Evolutionary conservation across 768 basidiomycete genomes (phyloP).

Genomic region (Kwoniella mangroviensis): DNA sequence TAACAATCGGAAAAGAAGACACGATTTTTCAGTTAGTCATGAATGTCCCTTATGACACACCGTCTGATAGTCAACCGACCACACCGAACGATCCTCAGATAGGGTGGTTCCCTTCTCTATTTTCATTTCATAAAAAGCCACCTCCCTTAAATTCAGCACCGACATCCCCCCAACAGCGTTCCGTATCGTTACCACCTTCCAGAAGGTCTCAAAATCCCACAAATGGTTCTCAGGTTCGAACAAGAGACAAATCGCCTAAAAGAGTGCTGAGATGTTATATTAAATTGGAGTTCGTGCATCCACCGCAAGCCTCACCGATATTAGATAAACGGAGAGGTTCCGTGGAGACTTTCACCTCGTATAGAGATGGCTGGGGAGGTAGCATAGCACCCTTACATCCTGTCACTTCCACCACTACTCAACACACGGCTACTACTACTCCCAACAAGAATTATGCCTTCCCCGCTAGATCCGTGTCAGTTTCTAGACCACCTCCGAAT

Average conservation of each 20-base stretch:
- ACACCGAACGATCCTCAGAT: conserved; percentile 3
- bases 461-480: conserved; percentile 16
- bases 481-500: neutral
- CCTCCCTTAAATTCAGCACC: conserved; percentile 10
- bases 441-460: conserved; percentile 14
- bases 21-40: conserved; percentile 26
- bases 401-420: neutral
- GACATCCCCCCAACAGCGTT: conserved; percentile 12
- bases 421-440: neutral
- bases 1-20: neutral
- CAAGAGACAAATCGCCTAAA: conserved; percentile 12
- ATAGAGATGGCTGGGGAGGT: conserved; percentile 9
- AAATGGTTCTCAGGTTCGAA: neutral
- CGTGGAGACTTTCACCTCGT: conserved; percentile 12
- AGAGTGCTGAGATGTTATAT: conserved; percentile 34
- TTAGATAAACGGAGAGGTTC: conserved; percentile 11
- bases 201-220: conserved; percentile 5
- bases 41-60: conserved; percentile 8
- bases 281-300: conserved; percentile 32
- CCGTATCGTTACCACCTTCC: conserved; percentile 12
- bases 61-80: no score
- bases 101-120: conserved; percentile 29
- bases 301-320: conserved; percentile 8
- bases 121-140: conserved; percentile 17
- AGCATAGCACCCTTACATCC: conserved; percentile 9